A percentile compares a stretch with the other conserved stretches of the same genome.
Conservation (phyloP, 2,329 filamentous ascomycete genomes). For the Chalara sp. region DNA sequence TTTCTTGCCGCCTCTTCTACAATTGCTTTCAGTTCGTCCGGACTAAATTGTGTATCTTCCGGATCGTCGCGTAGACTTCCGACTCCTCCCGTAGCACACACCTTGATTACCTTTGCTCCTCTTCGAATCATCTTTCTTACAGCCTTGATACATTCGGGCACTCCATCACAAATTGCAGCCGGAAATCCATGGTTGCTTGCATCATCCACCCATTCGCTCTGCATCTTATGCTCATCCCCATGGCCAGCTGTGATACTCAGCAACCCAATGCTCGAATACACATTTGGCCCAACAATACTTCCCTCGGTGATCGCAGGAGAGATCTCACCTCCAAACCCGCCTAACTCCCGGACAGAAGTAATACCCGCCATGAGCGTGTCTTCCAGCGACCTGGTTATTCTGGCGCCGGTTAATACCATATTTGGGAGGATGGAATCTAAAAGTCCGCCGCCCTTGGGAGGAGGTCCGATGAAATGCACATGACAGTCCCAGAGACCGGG, state of each 20-base stretch:
- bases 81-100: conserved; percentile 38
- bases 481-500: conserved; percentile 49
- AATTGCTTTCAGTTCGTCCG: conserved; percentile 36
- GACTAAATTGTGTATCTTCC: conserved; percentile 36
- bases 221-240: conserved; percentile 36
- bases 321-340: conserved; percentile 39
- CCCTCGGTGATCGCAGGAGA: conserved; percentile 36
- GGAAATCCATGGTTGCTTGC: conserved; percentile 27
- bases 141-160: conserved; percentile 36
- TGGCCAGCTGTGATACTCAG: conserved; percentile 44
- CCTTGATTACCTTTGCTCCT: conserved; percentile 42
- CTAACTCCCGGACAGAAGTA: conserved; percentile 43
- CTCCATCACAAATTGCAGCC: conserved; percentile 36
- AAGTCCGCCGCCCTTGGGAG: conserved; percentile 9
- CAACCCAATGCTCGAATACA: conserved; percentile 38
- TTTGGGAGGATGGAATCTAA: conserved; percentile 3
- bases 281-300: conserved; percentile 38
- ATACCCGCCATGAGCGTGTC: conserved; percentile 40
- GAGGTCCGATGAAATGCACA: conserved; percentile 37
- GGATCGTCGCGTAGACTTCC: conserved; percentile 36
- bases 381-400: conserved; percentile 34
- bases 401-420: conserved; percentile 32
- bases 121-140: conserved; percentile 37
- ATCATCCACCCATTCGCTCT: conserved; percentile 28
- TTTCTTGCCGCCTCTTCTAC: conserved; percentile 36